Conservation (phyloP, 306 rosid species). For the Quercus parvula region DNA sequence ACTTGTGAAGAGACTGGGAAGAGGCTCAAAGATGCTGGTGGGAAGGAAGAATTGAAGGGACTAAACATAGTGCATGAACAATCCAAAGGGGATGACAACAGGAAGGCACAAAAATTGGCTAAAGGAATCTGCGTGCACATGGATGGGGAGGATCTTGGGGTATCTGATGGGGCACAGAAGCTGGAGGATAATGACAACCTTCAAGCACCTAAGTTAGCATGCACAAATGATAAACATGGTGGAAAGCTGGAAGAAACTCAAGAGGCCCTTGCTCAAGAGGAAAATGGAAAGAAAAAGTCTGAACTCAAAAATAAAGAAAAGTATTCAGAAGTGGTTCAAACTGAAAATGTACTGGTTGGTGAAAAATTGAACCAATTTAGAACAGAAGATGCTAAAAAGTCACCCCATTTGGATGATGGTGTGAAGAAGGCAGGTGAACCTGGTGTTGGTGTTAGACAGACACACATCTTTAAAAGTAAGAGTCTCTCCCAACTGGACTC, state of each 20-base stretch:
- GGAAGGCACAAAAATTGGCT: slow-evolving; percentile 24
- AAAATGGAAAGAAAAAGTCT: slow-evolving; percentile 22
- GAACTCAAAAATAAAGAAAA: slow-evolving; percentile 25
- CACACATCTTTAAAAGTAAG: slow-evolving; percentile 26
- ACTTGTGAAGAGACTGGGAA: slow-evolving; percentile 21
- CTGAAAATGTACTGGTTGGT: slow-evolving; percentile 22
- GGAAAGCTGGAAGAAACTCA: slow-evolving; percentile 26
- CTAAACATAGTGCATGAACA: slow-evolving; percentile 20
- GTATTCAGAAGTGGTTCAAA: slow-evolving; percentile 28
- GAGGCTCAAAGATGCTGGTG: slow-evolving; percentile 26
- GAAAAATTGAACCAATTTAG: slow-evolving; percentile 10
- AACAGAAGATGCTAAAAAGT: slow-evolving; percentile 29
- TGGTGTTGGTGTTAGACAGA: slow-evolving; percentile 31
- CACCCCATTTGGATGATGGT: slow-evolving; percentile 27
- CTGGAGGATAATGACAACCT: slow-evolving; percentile 20
- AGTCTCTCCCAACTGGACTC: slow-evolving; percentile 31
- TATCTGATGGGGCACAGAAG: slow-evolving; percentile 25
- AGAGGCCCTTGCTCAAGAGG: slow-evolving; percentile 33
- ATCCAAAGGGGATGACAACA: slow-evolving; percentile 14
- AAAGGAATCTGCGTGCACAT: slow-evolving; percentile 20
- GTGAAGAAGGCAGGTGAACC: slow-evolving; percentile 34
- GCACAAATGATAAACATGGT: slow-evolving; percentile 29
- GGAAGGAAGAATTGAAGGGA: slow-evolving; percentile 19
- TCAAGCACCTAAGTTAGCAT: slow-evolving; percentile 25
- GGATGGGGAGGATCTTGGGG: slow-evolving; percentile 19